These are phyloP conservation scores for Aspergillus felis DNA, from an alignment of 2,329 filamentous ascomycete genomes.

Conservation along the genomic window DNA sequence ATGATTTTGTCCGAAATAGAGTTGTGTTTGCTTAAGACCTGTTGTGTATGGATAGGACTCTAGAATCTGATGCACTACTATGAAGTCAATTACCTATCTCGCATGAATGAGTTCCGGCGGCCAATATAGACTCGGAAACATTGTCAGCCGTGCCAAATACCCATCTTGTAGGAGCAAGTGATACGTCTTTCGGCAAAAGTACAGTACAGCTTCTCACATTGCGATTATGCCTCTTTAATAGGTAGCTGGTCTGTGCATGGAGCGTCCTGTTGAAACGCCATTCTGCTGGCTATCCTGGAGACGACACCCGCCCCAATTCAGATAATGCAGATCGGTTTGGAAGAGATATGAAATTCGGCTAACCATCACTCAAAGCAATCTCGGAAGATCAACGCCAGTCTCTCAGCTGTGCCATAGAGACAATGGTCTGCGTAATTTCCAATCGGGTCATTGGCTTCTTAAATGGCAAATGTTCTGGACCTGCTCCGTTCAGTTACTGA, in stretches of 20 bases:
- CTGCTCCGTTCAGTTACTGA: neutral
- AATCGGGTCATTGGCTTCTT: neutral
- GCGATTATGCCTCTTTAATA: neutral
- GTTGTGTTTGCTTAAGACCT: neutral
- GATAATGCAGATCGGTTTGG: neutral
- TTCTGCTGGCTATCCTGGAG: neutral
- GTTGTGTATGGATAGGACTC: too few relatives aligned
- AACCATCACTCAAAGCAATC: neutral
- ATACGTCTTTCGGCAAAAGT: neutral
- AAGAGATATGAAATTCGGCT: neutral
- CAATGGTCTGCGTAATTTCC: neutral
- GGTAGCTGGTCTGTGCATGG: neutral
- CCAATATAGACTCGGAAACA: too few relatives aligned
- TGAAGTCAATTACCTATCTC: neutral
- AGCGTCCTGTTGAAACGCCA: neutral
- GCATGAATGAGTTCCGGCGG: neutral
- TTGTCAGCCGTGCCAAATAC: neutral
- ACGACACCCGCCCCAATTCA: neutral
- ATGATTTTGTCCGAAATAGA: neutral
- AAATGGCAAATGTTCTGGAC: neutral
- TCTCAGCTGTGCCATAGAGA: neutral
- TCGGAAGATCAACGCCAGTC: neutral
- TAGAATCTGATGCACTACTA: neutral
- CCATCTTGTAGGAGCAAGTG: neutral
- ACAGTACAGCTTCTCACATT: neutral